Evolutionary conservation across 2,329 filamentous ascomycete species (phyloP).

Genomic region (Aspergillus felis): DNA sequence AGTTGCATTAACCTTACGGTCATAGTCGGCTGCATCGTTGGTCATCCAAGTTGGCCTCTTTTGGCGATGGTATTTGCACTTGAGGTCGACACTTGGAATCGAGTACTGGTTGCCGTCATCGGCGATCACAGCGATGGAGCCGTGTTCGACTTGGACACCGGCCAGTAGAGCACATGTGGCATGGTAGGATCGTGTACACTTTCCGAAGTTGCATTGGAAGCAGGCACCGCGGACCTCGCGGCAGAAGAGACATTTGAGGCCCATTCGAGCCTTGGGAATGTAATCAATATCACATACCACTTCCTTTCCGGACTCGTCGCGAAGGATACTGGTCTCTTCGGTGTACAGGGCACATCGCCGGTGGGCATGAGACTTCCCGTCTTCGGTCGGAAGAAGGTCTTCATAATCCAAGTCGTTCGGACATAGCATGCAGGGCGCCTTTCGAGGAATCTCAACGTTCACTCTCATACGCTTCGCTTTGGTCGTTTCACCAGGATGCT

Average conservation of each 20-base stretch:
- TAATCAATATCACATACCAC: constrained; percentile 72
- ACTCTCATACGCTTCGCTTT: constrained; percentile 75
- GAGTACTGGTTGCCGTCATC: constrained; percentile 92
- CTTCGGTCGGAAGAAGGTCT: constrained; percentile 80
- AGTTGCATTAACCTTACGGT: constrained; percentile 63
- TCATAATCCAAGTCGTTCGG: constrained; percentile 83
- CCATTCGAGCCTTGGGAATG: constrained; percentile 80
- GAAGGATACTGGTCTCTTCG: constrained; percentile 83
- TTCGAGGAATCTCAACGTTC: constrained; percentile 64
- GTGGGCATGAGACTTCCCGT: constrained; percentile 76
- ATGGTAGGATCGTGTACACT: constrained; percentile 90
- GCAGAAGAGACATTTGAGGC: constrained; percentile 92
- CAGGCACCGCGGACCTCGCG: constrained; percentile 92
- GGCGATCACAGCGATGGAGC: constrained; percentile 78
- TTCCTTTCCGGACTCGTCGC: constrained; percentile 63
- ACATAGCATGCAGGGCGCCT: constrained; percentile 84
- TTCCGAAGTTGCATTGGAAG: constrained; percentile 94
- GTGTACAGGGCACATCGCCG: constrained; percentile 85
- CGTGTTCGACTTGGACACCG: constrained; percentile 86
- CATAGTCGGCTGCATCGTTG: constrained; percentile 65
- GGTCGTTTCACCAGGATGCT: constrained; percentile 54
- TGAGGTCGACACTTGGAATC: constrained; percentile 86
- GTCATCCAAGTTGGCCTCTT: constrained; percentile 77
- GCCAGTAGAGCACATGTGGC: constrained; percentile 90
- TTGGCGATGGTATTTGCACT: constrained; percentile 87